Percentiles rank a stretch among this genome's conserved stretches.
phyloP scores from a whole-genome alignment of 2,329 filamentous ascomycete genomes.

The Rhinocladiella mackenziei region DNA sequence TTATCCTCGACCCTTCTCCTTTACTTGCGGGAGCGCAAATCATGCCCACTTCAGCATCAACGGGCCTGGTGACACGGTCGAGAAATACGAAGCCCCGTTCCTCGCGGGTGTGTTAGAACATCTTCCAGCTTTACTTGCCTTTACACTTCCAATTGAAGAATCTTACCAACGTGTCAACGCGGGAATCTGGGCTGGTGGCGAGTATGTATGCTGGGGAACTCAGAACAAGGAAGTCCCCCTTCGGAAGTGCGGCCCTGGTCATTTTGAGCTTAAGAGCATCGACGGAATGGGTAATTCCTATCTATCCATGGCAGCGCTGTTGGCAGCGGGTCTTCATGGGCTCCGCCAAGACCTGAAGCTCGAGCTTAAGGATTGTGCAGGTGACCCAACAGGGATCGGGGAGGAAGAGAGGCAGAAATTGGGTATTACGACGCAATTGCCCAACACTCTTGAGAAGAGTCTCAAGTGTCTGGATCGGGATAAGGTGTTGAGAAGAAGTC shows the following conservation, averaged over 20 bases:
- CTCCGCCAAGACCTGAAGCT: slow-evolving; percentile 37
- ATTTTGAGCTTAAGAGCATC: slow-evolving; percentile 76
- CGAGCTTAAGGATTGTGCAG: slow-evolving; percentile 34
- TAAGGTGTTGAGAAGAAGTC: slow-evolving; percentile 29
- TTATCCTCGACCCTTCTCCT: slow-evolving; percentile 64
- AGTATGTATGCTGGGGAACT: slow-evolving; percentile 75
- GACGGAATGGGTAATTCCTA: slow-evolving; percentile 79
- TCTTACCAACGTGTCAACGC: slow-evolving; percentile 68
- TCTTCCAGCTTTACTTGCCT: slow-evolving; percentile 62
- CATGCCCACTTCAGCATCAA: slow-evolving; percentile 68
- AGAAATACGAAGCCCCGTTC: slow-evolving; percentile 54
- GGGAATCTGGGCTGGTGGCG: slow-evolving; percentile 72
- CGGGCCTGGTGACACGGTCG: slow-evolving; percentile 35
- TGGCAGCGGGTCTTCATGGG: slow-evolving; percentile 58
- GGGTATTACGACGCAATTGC: slow-evolving; percentile 38
- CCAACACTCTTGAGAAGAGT: slow-evolving; percentile 36
- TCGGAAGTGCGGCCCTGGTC: slow-evolving; percentile 60
- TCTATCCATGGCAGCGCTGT: slow-evolving; percentile 59
- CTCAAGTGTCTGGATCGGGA: slow-evolving; percentile 35
- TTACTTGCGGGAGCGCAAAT: slow-evolving; percentile 59
- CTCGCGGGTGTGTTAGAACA: slow-evolving; percentile 68
- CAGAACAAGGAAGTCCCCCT: slow-evolving; percentile 75
- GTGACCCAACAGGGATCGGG: slow-evolving; percentile 36
- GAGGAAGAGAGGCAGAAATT: slow-evolving; percentile 32
- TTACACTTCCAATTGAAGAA: slow-evolving; percentile 61